Conservation (phyloP, 2,329 filamentous ascomycete genomes). For the Sporothrix schenckii region DNA sequence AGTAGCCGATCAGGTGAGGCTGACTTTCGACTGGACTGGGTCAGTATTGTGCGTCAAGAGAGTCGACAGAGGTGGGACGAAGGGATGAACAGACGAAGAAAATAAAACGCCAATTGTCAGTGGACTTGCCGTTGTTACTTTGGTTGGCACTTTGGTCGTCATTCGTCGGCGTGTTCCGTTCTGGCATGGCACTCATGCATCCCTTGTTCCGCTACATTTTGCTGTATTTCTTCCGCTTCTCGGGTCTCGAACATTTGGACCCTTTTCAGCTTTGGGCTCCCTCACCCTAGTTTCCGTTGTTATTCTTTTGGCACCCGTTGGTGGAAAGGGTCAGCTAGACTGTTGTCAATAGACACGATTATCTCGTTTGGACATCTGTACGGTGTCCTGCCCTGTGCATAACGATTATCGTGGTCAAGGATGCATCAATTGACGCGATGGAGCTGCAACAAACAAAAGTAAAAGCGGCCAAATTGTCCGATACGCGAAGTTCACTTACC, state of each 20-base stretch:
- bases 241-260: not conserved
- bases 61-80: not conserved
- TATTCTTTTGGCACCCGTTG: not conserved
- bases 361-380: no score
- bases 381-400: no score
- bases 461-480: not conserved
- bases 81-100: no score
- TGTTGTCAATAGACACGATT: not conserved
- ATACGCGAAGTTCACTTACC: not conserved
- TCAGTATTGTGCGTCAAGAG: no score
- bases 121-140: no score
- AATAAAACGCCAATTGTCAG: not conserved
- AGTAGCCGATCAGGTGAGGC: not conserved
- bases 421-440: no score
- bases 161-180: not conserved
- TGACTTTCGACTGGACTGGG: not conserved
- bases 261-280: constrained; percentile 5
- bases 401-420: no score
- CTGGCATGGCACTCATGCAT: not conserved
- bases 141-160: not conserved
- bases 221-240: no score
- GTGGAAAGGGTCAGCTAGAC: not conserved
- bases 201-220: not conserved
- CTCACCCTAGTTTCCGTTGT: not conserved
- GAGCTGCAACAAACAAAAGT: not conserved